Conservation (phyloP, 768 basidiomycete genomes). For the Candolleomyces efflorescens region DNA sequence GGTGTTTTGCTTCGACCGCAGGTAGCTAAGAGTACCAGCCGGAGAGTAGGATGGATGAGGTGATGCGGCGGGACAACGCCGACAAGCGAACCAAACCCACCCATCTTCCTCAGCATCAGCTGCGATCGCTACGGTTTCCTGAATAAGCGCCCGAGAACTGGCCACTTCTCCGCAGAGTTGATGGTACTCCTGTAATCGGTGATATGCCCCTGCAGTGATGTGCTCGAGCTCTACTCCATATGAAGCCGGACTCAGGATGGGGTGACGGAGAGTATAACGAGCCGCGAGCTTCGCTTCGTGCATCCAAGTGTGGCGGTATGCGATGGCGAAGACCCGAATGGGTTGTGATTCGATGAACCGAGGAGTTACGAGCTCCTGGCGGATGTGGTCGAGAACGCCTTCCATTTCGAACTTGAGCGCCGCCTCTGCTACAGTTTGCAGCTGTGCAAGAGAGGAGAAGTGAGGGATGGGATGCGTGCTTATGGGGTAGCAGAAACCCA, state of each 20-base stretch:
- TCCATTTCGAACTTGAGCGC: constrained; percentile 51
- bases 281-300: constrained; percentile 30
- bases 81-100: constrained; percentile 30
- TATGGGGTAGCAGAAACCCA: constrained; percentile 47
- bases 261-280: constrained; percentile 28
- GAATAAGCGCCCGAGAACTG: constrained; percentile 20
- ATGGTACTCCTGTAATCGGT: constrained; percentile 40
- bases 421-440: constrained; percentile 39
- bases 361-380: constrained; percentile 24
- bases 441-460: constrained; percentile 34
- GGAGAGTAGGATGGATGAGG: constrained; percentile 9
- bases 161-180: constrained; percentile 33
- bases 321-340: constrained; percentile 39
- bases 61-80: constrained; percentile 17
- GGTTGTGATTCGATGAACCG: constrained; percentile 34
- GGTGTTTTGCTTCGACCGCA: constrained; percentile 7
- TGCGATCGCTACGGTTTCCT: constrained; percentile 14
- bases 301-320: constrained; percentile 35
- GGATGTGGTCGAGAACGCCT: constrained; percentile 30
- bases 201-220: constrained; percentile 36
- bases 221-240: constrained; percentile 31
- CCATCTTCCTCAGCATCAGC: constrained; percentile 22
- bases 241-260: constrained; percentile 21
- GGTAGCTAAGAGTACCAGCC: background rate
- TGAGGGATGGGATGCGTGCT: constrained; percentile 27